Conservation (phyloP, 345 rosid species). For the Fremontodendron californicum region DNA sequence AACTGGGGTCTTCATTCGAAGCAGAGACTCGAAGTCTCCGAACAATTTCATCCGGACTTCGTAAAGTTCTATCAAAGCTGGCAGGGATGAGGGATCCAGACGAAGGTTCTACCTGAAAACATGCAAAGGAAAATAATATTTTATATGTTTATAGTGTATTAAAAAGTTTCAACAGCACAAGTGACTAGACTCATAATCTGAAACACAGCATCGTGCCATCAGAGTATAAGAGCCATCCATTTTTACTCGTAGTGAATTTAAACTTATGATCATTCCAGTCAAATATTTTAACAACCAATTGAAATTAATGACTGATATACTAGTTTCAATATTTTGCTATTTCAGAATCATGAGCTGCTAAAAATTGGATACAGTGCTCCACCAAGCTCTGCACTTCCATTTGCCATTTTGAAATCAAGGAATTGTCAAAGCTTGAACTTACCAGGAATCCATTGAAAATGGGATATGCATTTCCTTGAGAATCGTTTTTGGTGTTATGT, state of each 20-base stretch:
- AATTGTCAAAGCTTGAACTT: constrained; percentile 15
- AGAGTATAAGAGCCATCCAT: background rate
- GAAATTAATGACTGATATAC: background rate
- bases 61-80: constrained; percentile 55
- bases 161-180: background rate
- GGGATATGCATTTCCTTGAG: constrained; percentile 57
- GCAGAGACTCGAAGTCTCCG: constrained; percentile 65
- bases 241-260: background rate
- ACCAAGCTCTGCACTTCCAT: background rate
- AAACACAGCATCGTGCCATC: background rate
- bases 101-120: constrained; percentile 59
- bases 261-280: background rate
- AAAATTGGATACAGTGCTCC: background rate
- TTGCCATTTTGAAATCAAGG: background rate
- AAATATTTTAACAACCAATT: background rate
- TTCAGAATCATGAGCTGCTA: background rate
- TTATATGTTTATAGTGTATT: background rate
- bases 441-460: constrained; percentile 74
- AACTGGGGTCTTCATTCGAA: constrained; percentile 49
- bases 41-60: constrained; percentile 84
- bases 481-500: constrained; percentile 69
- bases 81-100: constrained; percentile 64
- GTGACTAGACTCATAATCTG: background rate
- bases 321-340: background rate
- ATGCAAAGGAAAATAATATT: constrained; percentile 8